phyloP scores from a whole-genome alignment of 176 grass and related monocot species.

The Aechmea fasciata region DNA sequence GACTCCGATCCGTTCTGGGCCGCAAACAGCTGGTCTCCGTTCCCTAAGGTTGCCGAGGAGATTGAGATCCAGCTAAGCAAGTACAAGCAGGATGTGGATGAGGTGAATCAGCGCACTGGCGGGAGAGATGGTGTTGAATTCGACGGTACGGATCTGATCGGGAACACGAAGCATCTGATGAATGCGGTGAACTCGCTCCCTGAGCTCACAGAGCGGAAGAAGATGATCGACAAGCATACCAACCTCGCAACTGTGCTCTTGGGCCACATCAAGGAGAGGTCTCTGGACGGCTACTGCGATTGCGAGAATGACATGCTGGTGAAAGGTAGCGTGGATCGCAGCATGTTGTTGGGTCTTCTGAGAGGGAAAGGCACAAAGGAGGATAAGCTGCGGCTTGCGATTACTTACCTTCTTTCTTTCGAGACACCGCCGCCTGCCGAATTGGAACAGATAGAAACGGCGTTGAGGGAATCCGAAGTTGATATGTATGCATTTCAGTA shows the following conservation, averaged over 20 bases:
- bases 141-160: constrained; percentile 82
- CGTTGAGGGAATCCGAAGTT: constrained; percentile 61
- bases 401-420: constrained; percentile 84
- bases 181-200: constrained; percentile 89
- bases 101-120: constrained; percentile 72
- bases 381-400: constrained; percentile 81
- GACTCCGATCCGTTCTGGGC: constrained; percentile 84
- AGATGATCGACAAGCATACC: constrained; percentile 90
- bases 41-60: constrained; percentile 76
- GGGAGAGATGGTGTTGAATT: constrained; percentile 70
- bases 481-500: constrained; percentile 84
- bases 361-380: constrained; percentile 79
- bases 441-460: constrained; percentile 66
- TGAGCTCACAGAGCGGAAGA: constrained; percentile 78
- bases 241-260: constrained; percentile 82
- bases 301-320: constrained; percentile 79
- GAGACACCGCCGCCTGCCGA: constrained; percentile 50
- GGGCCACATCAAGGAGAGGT: constrained; percentile 80
- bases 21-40: constrained; percentile 74
- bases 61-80: constrained; percentile 67
- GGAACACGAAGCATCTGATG: constrained; percentile 90
- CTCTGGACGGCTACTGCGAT: constrained; percentile 65
- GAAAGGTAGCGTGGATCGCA: constrained; percentile 62
- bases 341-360: constrained; percentile 48
- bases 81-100: constrained; percentile 95